A percentile compares a stretch with the other conserved stretches of the same genome.
Evolutionary conservation across 768 basidiomycete species (phyloP).

Genomic region (Macrolepiota fuliginosa): DNA sequence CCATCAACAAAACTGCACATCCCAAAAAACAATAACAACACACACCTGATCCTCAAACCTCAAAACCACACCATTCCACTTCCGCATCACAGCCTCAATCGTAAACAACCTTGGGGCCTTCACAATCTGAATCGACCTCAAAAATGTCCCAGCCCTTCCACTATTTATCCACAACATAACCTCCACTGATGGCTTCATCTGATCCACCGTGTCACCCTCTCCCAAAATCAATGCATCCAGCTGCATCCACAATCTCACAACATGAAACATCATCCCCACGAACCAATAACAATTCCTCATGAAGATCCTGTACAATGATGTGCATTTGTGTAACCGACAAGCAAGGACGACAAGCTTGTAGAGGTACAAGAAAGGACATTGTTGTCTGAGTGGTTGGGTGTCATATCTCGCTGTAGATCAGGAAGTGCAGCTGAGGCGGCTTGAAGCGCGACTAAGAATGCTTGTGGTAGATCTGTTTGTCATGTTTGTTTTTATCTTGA

Average conservation of each 20-base stretch:
- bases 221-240: not conserved
- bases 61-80: not conserved
- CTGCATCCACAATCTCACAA: not conserved
- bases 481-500: too few relatives aligned
- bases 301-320: not conserved
- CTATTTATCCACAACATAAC: conserved; percentile 1
- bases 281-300: conserved; percentile 5
- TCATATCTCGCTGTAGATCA: not conserved
- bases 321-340: not conserved
- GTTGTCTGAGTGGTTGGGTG: not conserved
- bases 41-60: not conserved
- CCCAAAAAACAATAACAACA: not conserved
- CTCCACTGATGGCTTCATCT: not conserved
- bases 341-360: not conserved
- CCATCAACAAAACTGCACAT: too few relatives aligned
- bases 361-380: not conserved
- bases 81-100: not conserved
- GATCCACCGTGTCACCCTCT: not conserved
- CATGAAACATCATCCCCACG: not conserved
- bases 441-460: too few relatives aligned
- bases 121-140: not conserved
- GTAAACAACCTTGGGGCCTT: not conserved
- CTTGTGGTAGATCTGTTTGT: too few relatives aligned
- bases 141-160: not conserved
- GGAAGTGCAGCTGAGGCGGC: too few relatives aligned